A percentile compares a stretch with the other conserved stretches of the same genome.
Evolutionary conservation across 2,329 filamentous ascomycete species (phyloP).

Genomic region (Lecanosticta acicola): DNA sequence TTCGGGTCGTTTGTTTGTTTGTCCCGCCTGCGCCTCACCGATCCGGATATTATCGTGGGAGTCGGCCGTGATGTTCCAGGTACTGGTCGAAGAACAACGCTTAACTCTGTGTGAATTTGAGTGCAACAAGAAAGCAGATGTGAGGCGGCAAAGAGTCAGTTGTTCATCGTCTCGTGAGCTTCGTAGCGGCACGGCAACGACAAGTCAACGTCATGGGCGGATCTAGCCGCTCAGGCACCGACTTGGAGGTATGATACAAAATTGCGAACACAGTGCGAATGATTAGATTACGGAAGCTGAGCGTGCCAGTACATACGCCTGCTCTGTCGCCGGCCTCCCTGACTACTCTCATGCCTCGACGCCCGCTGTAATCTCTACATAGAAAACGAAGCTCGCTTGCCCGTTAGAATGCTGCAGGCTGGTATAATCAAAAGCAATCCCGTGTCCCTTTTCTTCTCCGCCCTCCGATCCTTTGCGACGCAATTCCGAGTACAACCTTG

Average conservation of each 20-base stretch:
- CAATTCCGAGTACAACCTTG: not conserved
- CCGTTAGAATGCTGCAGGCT: constrained; percentile 6
- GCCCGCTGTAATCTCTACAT: constrained; percentile 7
- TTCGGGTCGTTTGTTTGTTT: not conserved
- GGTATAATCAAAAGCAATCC: constrained; percentile 2
- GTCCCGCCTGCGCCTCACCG: too few species aligned
- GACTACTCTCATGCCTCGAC: not conserved
- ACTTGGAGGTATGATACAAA: too few species aligned
- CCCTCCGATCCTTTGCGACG: not conserved
- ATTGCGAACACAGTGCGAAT: too few species aligned
- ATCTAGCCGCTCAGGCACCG: not conserved
- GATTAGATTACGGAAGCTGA: not conserved
- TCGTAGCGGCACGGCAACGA: too few species aligned
- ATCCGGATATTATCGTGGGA: too few species aligned
- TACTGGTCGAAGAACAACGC: too few species aligned
- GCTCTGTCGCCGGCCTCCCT: not conserved
- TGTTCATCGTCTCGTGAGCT: too few species aligned
- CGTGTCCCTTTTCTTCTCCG: constrained; percentile 7
- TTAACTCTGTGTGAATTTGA: too few species aligned
- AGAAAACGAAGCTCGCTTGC: constrained; percentile 12
- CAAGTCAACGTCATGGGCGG: not conserved
- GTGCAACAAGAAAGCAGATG: too few species aligned
- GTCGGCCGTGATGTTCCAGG: too few species aligned
- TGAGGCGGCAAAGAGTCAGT: too few species aligned
- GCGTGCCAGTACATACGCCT: not conserved